Percentiles rank a stretch among this genome's conserved stretches.
Conservation (phyloP, 345 rosid species). For the Draba incana region DNA sequence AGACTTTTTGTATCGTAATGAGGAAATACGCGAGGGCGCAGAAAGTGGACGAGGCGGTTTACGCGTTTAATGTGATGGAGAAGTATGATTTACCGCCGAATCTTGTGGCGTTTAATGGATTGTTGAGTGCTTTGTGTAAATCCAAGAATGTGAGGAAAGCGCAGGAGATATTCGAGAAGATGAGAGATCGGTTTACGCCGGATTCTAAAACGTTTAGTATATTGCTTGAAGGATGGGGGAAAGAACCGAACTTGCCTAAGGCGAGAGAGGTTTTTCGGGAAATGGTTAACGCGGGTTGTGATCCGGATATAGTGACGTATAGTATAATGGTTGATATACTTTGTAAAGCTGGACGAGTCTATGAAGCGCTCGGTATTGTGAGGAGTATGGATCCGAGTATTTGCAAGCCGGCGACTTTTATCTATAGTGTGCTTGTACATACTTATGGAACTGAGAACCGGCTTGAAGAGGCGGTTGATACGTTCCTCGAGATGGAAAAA, state of each 20-base stretch:
- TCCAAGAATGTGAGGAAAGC: conserved; percentile 91
- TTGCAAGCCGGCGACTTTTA: conserved; percentile 72
- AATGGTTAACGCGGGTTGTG: conserved; percentile 68
- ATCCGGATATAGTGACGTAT: conserved; percentile 84
- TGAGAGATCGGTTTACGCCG: conserved; percentile 58
- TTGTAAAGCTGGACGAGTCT: conserved; percentile 90
- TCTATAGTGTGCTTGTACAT: conserved; percentile 83
- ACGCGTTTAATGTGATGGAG: conserved; percentile 86
- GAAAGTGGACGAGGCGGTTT: conserved; percentile 81
- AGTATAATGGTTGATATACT: conserved; percentile 85
- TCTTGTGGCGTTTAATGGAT: conserved; percentile 72
- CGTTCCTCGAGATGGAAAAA: conserved; percentile 84
- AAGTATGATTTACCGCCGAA: conserved; percentile 67
- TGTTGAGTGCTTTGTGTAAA: conserved; percentile 88
- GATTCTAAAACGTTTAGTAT: conserved; percentile 84
- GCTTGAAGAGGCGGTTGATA: conserved; percentile 76
- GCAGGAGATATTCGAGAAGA: conserved; percentile 72
- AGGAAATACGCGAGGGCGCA: conserved; percentile 81
- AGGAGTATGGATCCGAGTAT: conserved; percentile 59
- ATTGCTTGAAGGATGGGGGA: conserved; percentile 92
- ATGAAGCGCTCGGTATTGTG: conserved; percentile 76
- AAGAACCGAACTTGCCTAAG: conserved; percentile 79
- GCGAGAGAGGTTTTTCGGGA: conserved; percentile 77
- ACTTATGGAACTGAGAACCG: conserved; percentile 75
- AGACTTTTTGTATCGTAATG: conserved; percentile 88